These are phyloP conservation scores for Sphagnum fallax DNA, from an alignment of 228 moss, liverwort and hornwort genomes.

Conservation along the genomic window DNA sequence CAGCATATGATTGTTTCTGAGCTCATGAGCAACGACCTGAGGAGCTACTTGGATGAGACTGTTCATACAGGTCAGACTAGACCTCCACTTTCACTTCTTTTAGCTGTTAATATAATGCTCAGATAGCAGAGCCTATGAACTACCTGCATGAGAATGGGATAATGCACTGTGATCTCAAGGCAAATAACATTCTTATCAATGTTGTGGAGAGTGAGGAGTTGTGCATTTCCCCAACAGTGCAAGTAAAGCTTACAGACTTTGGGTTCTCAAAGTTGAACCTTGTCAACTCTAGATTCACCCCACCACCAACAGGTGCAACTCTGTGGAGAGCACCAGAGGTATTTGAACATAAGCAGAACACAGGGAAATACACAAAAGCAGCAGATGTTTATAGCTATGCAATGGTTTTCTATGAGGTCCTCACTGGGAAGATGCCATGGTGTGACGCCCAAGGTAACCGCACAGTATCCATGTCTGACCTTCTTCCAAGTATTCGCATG, in stretches of 20 bases:
- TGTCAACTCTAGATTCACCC: background rate
- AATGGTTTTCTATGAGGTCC: constrained; percentile 38
- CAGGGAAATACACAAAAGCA: constrained; percentile 24
- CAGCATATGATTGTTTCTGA: constrained; percentile 30
- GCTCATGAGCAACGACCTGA: constrained; percentile 20
- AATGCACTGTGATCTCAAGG: constrained; percentile 29
- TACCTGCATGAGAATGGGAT: constrained; percentile 36
- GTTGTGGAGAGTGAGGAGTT: constrained; percentile 5
- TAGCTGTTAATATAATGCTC: constrained; percentile 30
- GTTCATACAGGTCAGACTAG: background rate
- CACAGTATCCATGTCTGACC: no score
- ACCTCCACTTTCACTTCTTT: constrained; percentile 22
- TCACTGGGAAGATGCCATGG: constrained; percentile 28
- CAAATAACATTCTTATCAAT: constrained; percentile 24
- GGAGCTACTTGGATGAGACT: constrained; percentile 16
- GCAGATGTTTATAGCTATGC: constrained; percentile 54
- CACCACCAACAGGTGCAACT: constrained; percentile 1
- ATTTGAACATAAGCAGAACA: constrained; percentile 7
- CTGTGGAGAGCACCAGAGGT: constrained; percentile 34
- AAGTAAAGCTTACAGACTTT: constrained; percentile 36
- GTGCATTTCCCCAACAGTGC: constrained; percentile 20
- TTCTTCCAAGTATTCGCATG: no score
- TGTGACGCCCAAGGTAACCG: no score
- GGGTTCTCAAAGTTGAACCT: constrained; percentile 21
- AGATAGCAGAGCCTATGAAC: constrained; percentile 36